Conservation (phyloP, 164 flowering plant species). For the Macadamia tetraphylla region DNA sequence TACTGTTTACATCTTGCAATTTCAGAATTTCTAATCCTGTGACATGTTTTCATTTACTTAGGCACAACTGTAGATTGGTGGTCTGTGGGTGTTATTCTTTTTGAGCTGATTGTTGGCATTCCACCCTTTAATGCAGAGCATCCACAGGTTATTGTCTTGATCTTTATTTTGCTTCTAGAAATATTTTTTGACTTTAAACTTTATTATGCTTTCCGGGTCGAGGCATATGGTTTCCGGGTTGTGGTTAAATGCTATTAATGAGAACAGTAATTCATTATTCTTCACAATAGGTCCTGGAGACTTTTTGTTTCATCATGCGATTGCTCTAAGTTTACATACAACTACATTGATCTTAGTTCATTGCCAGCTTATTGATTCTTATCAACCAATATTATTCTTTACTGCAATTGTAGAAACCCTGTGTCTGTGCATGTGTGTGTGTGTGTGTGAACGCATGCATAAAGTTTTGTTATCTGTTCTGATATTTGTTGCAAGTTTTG, state of each 20-base stretch:
- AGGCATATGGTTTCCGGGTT: no score
- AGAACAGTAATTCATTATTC: no score
- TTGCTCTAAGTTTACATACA: no score
- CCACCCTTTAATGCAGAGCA: constrained; percentile 99
- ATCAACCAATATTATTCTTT: not conserved
- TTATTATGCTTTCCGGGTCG: no score
- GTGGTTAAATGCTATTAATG: no score
- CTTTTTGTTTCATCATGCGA: no score
- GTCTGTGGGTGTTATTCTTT: constrained; percentile 97
- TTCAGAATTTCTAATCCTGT: not conserved
- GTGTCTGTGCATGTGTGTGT: no score
- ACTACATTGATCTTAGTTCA: not conserved
- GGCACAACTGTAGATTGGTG: constrained; percentile 99
- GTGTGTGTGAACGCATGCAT: no score
- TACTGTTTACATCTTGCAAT: not conserved
- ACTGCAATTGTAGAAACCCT: no score
- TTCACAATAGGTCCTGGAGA: no score
- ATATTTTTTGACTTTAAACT: no score
- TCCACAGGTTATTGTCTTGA: constrained; percentile 66
- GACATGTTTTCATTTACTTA: constrained; percentile 21
- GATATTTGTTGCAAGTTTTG: not conserved
- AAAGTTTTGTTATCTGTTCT: no score
- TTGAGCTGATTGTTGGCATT: constrained; percentile 92
- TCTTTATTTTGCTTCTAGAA: not conserved
- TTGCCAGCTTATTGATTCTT: not conserved